A percentile compares a stretch with the other conserved stretches of the same genome.
phyloP scores from a whole-genome alignment of 768 basidiomycete species.

The Amanita muscaria region DNA sequence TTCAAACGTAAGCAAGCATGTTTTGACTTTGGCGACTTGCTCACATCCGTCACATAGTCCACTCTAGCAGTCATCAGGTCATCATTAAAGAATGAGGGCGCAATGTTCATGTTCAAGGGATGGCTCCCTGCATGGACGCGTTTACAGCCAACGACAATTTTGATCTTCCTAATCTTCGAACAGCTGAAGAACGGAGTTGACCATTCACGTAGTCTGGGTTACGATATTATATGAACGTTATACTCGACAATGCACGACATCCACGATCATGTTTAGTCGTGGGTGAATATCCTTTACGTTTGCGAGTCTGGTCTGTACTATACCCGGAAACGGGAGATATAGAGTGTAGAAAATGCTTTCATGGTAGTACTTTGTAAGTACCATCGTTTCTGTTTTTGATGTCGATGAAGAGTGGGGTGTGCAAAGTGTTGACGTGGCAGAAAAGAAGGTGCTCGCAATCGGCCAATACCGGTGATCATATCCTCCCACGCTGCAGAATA shows the following conservation, averaged over 20 bases:
- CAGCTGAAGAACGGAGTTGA: slow-evolving; percentile 71
- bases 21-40: background rate
- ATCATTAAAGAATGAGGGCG: slow-evolving; percentile 65
- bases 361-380: too few species aligned
- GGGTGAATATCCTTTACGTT: background rate
- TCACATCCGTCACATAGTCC: slow-evolving; percentile 34
- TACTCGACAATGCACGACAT: background rate
- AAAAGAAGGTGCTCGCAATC: too few species aligned
- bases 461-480: too few species aligned
- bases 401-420: too few species aligned
- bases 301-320: background rate
- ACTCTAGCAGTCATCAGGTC: slow-evolving; percentile 60
- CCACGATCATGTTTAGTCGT: background rate
- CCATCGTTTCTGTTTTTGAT: too few species aligned
- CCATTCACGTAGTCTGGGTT: slow-evolving; percentile 38
- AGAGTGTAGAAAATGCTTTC: background rate
- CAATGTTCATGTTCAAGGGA: slow-evolving; percentile 91
- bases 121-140: slow-evolving; percentile 86
- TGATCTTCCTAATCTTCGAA: slow-evolving; percentile 81
- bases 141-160: slow-evolving; percentile 79
- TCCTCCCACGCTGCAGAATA: too few species aligned
- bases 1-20: slow-evolving; percentile 43
- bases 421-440: too few species aligned
- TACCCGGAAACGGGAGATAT: slow-evolving; percentile 1
- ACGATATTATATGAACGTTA: slow-evolving; percentile 17